A percentile compares a stretch with the other conserved stretches of the same genome.
Evolutionary conservation across 306 rosid species (phyloP).

Genomic region (Trichosanthes truncata): DNA sequence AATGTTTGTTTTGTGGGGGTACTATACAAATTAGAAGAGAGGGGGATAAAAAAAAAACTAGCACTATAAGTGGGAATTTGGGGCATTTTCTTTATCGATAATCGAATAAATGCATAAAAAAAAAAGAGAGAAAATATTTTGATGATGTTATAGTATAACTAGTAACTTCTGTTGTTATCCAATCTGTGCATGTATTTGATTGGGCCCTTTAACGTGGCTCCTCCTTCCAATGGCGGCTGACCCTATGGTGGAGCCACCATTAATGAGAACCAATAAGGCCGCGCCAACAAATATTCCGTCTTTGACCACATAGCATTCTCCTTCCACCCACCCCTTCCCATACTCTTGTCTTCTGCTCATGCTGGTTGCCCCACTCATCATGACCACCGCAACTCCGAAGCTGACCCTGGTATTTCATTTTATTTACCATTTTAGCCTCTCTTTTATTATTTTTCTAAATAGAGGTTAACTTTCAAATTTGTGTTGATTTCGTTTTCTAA

Average conservation of each 20-base stretch:
- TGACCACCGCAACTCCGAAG: constrained; percentile 41
- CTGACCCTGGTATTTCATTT: constrained; percentile 42
- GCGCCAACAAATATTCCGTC: constrained; percentile 47
- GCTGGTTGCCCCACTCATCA: constrained; percentile 54
- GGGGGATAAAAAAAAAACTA: too few species aligned
- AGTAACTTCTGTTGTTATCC: background rate
- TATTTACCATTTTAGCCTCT: background rate
- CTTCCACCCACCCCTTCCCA: constrained; percentile 73
- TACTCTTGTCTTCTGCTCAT: constrained; percentile 64
- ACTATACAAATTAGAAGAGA: background rate
- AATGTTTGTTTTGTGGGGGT: background rate
- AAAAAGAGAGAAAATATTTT: background rate
- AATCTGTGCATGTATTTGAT: background rate
- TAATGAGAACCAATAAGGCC: constrained; percentile 33
- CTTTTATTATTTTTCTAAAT: background rate
- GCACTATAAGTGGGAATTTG: background rate
- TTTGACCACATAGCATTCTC: constrained; percentile 76
- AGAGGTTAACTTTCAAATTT: too few species aligned
- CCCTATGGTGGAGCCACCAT: constrained; percentile 33
- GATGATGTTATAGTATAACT: background rate
- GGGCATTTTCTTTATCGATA: background rate
- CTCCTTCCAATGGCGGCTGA: constrained; percentile 27
- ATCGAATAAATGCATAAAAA: background rate
- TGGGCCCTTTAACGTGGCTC: background rate
- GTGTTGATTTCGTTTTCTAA: too few species aligned